Base-by-base conservation (phyloP, 805 yeast species). In the Cyberlindnera samutprakarnensis region DNA sequence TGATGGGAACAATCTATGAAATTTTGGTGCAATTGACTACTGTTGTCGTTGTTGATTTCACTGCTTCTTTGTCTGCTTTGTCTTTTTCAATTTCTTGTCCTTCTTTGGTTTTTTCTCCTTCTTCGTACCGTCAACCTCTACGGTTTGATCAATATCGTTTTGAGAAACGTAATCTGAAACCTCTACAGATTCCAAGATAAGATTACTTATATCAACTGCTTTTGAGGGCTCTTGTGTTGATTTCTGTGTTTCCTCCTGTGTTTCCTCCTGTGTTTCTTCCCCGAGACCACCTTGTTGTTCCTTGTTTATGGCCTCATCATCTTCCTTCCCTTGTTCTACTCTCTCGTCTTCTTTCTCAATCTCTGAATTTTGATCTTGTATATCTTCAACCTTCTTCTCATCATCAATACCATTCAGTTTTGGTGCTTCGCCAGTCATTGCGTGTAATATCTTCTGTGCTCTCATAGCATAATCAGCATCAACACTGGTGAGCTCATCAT, bases 101-200 rank as follows among this genome's bases (percentile, higher is more conserved):
- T 35, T 36, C 28, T 39, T 29, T 8, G 34, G 25, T 26, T 23
- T 34, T 24, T 31, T 35, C 28, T 33, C 38, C 32, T 29, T 42
- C 35, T 20, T 31, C 20, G 12, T 23, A 23, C 28, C 23, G 23
- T 17, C 28, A 20, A 21, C 27, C n/a, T n/a, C n/a, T n/a, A n/a
- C n/a, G n/a, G n/a, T n/a, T n/a, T n/a, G n/a, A n/a, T 31, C 26
- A 13, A 20, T 33, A 15, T 35, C 39, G 6, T 37, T 39, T 7
- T 41, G 35, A 5, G 41, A 33, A 5, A 55, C 44, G 37, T 46
- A 55, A 20, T 59, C 63, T 1, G 53, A 43, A 4, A 66, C 70
- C 45, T 67, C 67, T 9, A 66, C 66, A 31, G 61, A 61, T 27
- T 66, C 70, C 14, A 65, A 53, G 6, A 66, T 56, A 33, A 66